Conservation (phyloP, 345 rosid genomes). For the Carallia brachiata region DNA sequence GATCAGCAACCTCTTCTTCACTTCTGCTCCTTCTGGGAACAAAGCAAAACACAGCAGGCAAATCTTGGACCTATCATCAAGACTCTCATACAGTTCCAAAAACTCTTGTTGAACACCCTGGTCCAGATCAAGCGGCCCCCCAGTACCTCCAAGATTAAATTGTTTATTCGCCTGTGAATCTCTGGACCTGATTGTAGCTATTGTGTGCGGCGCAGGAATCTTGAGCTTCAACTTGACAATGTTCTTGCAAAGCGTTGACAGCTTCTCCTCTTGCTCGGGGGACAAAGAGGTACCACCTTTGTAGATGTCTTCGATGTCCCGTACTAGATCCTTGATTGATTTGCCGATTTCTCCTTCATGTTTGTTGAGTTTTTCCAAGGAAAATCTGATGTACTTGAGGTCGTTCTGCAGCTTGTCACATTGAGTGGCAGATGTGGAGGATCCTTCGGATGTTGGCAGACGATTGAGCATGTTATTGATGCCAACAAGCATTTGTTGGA, state of each 20-base stretch:
- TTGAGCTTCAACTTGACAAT: background rate
- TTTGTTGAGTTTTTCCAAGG: background rate
- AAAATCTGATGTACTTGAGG: background rate
- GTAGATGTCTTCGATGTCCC: background rate
- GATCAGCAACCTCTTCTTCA: constrained; percentile 42
- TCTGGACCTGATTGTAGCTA: background rate
- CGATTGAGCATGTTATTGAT: too few species aligned
- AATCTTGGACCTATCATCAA: constrained; percentile 6
- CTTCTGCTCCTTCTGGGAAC: constrained; percentile 46
- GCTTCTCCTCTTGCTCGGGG: too few species aligned
- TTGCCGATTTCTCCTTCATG: background rate
- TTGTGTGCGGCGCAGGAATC: background rate
- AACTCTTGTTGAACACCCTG: background rate
- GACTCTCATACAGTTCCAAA: constrained; percentile 1
- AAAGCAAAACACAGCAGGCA: constrained; percentile 43
- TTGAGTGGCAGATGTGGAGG: background rate
- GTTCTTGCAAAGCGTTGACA: background rate
- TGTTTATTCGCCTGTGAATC: background rate
- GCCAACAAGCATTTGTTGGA: too few species aligned
- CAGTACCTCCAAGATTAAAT: background rate
- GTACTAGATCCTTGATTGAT: background rate
- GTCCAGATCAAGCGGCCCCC: background rate
- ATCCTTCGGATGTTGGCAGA: background rate
- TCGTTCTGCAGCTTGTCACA: background rate
- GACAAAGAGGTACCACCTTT: background rate